Conservation (phyloP, 1,139 yeast genomes). For the Candida labiduridarum region DNA sequence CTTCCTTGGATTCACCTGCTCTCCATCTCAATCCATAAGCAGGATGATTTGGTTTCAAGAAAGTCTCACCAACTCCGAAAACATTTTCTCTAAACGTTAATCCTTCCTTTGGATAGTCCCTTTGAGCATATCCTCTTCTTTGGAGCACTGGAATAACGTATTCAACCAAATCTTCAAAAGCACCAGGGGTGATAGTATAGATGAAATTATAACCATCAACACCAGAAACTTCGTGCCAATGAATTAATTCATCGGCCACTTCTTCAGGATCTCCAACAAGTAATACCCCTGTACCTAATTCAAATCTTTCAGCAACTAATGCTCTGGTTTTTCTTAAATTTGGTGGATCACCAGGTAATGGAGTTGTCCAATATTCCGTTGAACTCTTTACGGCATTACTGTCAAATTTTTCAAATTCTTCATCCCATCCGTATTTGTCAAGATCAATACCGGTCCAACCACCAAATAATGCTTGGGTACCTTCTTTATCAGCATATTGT, state of each 20-base stretch:
- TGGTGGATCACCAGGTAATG: conserved; percentile 23
- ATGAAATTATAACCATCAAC: conserved; percentile 28
- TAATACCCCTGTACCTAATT: conserved; percentile 27
- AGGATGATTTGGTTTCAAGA: conserved; percentile 27
- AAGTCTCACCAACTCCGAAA: conserved; percentile 21
- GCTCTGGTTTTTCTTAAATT: conserved; percentile 24
- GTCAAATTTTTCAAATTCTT: conserved; percentile 26
- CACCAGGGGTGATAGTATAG: conserved; percentile 24
- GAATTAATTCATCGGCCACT: conserved; percentile 25
- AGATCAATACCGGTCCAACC: conserved; percentile 37
- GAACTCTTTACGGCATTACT: conserved; percentile 26
- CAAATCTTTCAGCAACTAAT: conserved; percentile 20
- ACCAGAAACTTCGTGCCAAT: conserved; percentile 28
- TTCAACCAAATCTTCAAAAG: conserved; percentile 26
- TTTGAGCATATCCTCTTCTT: conserved; percentile 25
- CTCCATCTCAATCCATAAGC: conserved; percentile 40
- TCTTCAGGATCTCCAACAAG: conserved; percentile 23
- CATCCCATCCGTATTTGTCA: conserved; percentile 26
- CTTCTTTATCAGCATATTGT: conserved; percentile 32
- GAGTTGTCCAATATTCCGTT: conserved; percentile 28
- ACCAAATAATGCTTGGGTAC: conserved; percentile 34
- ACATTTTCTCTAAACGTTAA: conserved; percentile 23
- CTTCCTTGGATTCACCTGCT: conserved; percentile 34
- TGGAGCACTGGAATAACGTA: conserved; percentile 23
- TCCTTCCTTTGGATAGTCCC: conserved; percentile 24